Evolutionary conservation across 1,284 basidiomycete genomes (phyloP).

Genomic region (Ceratobasidium papillatum): DNA sequence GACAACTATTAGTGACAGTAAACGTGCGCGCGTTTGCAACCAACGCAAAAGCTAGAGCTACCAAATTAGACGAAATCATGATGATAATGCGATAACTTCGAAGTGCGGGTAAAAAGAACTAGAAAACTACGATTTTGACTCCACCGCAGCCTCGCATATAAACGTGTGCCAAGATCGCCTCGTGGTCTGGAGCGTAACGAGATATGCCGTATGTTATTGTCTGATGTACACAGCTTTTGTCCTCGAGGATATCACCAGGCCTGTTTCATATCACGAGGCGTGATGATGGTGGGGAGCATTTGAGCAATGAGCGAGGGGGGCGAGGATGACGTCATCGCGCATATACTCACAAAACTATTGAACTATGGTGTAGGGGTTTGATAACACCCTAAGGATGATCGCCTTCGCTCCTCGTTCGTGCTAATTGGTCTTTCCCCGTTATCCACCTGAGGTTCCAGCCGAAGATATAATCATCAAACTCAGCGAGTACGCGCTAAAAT

Average conservation of each 20-base stretch:
- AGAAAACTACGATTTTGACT: neutral
- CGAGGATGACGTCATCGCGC: neutral
- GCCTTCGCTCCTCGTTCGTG: too few relatives aligned
- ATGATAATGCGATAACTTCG: neutral
- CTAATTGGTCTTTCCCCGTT: too few relatives aligned
- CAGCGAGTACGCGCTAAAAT: too few relatives aligned
- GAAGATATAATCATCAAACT: too few relatives aligned
- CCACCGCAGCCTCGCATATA: slow-evolving; percentile 24
- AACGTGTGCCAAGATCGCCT: slow-evolving; percentile 16
- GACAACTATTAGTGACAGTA: slow-evolving; percentile 55
- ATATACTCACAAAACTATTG: too few relatives aligned
- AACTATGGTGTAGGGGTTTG: neutral
- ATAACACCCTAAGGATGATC: neutral
- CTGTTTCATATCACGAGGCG: neutral
- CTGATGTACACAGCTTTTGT: neutral
- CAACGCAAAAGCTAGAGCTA: slow-evolving; percentile 45
- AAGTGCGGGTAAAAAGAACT: neutral
- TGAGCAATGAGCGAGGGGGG: neutral
- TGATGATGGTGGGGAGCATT: neutral
- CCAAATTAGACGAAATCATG: neutral
- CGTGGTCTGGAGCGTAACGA: slow-evolving; percentile 18
- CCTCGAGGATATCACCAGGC: neutral
- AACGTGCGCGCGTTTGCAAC: slow-evolving; percentile 55
- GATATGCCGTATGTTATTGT: slow-evolving; percentile 14
- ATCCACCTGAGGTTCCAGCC: too few relatives aligned